phyloP scores from a whole-genome alignment of 768 basidiomycete genomes.

The Suillus americanus region DNA sequence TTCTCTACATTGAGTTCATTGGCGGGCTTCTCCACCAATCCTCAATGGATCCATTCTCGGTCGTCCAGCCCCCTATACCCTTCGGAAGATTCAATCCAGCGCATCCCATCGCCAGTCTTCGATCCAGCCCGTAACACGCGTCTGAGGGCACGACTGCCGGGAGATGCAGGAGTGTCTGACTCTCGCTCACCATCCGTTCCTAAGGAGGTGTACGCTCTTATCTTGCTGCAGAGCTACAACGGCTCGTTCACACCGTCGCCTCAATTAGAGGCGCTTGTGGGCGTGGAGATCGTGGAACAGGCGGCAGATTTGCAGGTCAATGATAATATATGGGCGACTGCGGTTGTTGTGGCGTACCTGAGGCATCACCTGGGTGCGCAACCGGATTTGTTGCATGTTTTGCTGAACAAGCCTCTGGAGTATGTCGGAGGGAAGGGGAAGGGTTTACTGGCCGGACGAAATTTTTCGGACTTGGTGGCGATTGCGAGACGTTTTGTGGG shows the following conservation, averaged over 20 bases:
- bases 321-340: constrained; percentile 48
- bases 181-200: constrained; percentile 14
- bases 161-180: neutral
- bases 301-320: constrained; percentile 29
- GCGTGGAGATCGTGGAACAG: constrained; percentile 31
- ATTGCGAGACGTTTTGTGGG: neutral
- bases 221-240: constrained; percentile 41
- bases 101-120: constrained; percentile 33
- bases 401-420: constrained; percentile 42
- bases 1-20: constrained; percentile 54
- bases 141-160: neutral
- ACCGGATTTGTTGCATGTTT: constrained; percentile 42
- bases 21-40: constrained; percentile 34
- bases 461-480: constrained; percentile 1
- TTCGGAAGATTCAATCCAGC: constrained; percentile 26
- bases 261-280: constrained; percentile 36
- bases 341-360: constrained; percentile 47
- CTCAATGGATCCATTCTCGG: constrained; percentile 30
- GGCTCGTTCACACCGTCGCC: constrained; percentile 45
- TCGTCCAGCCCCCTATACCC: constrained; percentile 21
- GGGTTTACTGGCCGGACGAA: constrained; percentile 4
- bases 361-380: constrained; percentile 33
- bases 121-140: constrained; percentile 12
- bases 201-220: constrained; percentile 34
- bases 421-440: constrained; percentile 29